A percentile compares a stretch with the other conserved stretches of the same genome.
Evolutionary conservation across 2,329 filamentous ascomycete species (phyloP).

Genomic region (Exophiala dermatitidis): DNA sequence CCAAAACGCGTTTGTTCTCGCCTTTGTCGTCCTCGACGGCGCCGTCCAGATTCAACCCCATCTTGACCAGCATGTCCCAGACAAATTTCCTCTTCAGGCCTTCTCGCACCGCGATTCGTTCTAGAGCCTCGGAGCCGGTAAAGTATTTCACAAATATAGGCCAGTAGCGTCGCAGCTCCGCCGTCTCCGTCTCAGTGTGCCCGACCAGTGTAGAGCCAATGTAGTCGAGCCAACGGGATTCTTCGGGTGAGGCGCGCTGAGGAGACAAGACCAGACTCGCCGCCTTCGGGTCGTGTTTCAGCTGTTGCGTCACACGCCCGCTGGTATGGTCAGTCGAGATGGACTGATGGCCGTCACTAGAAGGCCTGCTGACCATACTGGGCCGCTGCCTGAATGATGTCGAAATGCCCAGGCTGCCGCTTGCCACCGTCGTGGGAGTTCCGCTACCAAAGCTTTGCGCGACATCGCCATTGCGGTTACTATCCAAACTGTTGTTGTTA

Average conservation of each 20-base stretch:
- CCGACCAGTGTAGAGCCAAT: slow-evolving; percentile 31
- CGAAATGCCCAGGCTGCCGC: slow-evolving; percentile 3
- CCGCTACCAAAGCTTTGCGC: slow-evolving; percentile 17
- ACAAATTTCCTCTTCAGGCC: slow-evolving; percentile 72
- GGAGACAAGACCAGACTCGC: slow-evolving; percentile 62
- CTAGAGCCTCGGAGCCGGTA: slow-evolving; percentile 74
- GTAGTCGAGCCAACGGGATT: slow-evolving; percentile 61
- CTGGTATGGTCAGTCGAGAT: slow-evolving; percentile 21
- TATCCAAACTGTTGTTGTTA: slow-evolving; percentile 1
- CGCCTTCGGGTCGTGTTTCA: slow-evolving; percentile 20
- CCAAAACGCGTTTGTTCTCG: slow-evolving; percentile 19
- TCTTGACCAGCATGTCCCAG: slow-evolving; percentile 49
- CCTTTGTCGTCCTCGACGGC: slow-evolving; percentile 23
- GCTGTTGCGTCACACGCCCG: slow-evolving; percentile 6
- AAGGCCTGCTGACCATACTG: slow-evolving; percentile 21
- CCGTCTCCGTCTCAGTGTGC: slow-evolving; percentile 10
- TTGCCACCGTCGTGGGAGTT: slow-evolving; percentile 4
- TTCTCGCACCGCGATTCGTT: slow-evolving; percentile 78
- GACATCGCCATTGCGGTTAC: slow-evolving; percentile 10
- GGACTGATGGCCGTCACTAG: slow-evolving; percentile 21
- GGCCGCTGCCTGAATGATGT: slow-evolving; percentile 13
- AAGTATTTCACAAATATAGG: slow-evolving; percentile 73
- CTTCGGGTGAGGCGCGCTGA: slow-evolving; percentile 67
- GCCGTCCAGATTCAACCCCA: slow-evolving; percentile 48
- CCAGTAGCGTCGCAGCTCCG: slow-evolving; percentile 59